Base-by-base conservation (phyloP, 177 flowering plant species). In the Telopea speciosissima region DNA sequence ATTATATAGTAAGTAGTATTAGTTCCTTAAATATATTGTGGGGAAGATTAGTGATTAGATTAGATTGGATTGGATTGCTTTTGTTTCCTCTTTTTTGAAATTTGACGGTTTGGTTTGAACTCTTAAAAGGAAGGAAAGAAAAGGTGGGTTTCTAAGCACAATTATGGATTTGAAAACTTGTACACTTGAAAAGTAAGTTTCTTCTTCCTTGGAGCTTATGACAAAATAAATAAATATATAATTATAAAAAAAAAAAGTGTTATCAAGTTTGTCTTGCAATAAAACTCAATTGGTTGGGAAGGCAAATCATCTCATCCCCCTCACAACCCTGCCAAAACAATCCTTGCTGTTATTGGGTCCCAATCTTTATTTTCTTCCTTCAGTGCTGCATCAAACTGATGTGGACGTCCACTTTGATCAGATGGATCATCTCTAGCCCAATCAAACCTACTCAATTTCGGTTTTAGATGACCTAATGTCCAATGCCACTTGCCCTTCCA, bases 161-260 rank as follows among this genome's bases (percentile, higher is more conserved):
- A 74, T 78, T 26, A 74, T 74, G 25, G 61, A 40, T 61, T 68
- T 74, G 78, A 75, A 72, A 75, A 69, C 76, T 73, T 69, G 74
- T 67, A 72, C 77, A 58, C 69, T 78, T 68, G 67, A 54, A 66
- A 65, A 74, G 56, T 25, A 60, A 49, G 33, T 52, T 67, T 60
- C 44, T 73, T 59, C 74, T 70, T 71, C 45, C 31, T 68, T 68
- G 42, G 36, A 69, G 49, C 65, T 60, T 74, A 67, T 66, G 36
- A 52, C 64, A 70, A 49, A 66, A n/a, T n/a, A 8, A 36, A n/a
- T 24, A 8, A 36, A 36, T 36, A 8, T 5, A 36, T 36, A 36
- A n/a, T n/a, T n/a, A n/a, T n/a, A n/a, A n/a, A 5, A 36, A 8
- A 36, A 36, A 8, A 8, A 24, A 60, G 63, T 60, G n/a, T 22